Conservation (phyloP, 352 stramenopile species). For the Halophytophthora batemanensis region DNA sequence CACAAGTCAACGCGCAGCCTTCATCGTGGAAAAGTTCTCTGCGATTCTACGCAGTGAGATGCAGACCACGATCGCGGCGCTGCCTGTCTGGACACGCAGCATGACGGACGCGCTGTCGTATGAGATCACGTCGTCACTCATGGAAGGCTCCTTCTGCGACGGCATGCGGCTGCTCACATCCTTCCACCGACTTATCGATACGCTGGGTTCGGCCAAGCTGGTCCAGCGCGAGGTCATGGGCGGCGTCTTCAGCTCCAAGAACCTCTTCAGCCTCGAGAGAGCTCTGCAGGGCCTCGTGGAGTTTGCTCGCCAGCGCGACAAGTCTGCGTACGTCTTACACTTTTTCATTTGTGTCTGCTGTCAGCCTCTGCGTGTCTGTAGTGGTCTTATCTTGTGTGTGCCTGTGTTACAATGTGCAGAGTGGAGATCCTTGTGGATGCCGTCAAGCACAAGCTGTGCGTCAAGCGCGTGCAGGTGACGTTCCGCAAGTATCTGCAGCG, state of each 20-base stretch:
- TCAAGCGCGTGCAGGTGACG: conserved; percentile 62
- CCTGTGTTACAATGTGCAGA: conserved; percentile 9
- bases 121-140: conserved; percentile 49
- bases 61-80: conserved; percentile 20
- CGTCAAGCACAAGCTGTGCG: conserved; percentile 65
- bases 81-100: conserved; percentile 60
- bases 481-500: conserved; percentile 68
- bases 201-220: conserved; percentile 43
- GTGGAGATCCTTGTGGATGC: conserved; percentile 67
- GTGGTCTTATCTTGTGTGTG: neutral
- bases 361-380: neutral
- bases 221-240: conserved; percentile 56
- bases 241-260: conserved; percentile 50
- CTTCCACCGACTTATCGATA: conserved; percentile 60
- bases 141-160: conserved; percentile 42
- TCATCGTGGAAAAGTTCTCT: conserved; percentile 54
- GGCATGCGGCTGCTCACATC: conserved; percentile 51
- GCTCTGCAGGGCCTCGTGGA: conserved; percentile 54
- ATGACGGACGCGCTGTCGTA: conserved; percentile 46
- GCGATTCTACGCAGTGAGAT: conserved; percentile 52
- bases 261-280: conserved; percentile 62
- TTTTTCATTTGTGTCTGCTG: neutral
- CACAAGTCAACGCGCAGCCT: conserved; percentile 46
- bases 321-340: conserved; percentile 38
- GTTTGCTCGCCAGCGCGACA: conserved; percentile 62